Conservation (phyloP, 73 alveolate genomes). For the Durusdinium trenchii region DNA sequence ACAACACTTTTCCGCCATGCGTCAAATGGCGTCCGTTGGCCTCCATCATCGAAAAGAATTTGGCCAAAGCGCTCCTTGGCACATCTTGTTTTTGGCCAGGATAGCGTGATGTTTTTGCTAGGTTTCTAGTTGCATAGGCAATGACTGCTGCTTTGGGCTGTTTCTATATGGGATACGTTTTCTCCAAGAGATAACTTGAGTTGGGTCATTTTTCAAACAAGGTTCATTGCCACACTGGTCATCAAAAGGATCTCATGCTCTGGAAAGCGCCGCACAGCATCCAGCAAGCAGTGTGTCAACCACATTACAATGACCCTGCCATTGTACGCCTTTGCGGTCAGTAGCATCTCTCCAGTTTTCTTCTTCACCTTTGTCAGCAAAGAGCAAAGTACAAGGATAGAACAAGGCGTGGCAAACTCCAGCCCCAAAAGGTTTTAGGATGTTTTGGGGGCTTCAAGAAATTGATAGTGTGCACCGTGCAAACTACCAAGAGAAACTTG, state of each 20-base stretch:
- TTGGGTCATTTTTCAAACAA: background rate
- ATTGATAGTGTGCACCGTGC: background rate
- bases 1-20: background rate
- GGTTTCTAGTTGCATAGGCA: background rate
- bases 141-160: too few relatives aligned
- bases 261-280: background rate
- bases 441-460: too few relatives aligned
- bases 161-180: too few relatives aligned
- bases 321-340: conserved; percentile 26
- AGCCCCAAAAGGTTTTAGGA: too few relatives aligned
- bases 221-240: background rate
- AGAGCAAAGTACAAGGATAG: background rate
- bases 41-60: conserved; percentile 20
- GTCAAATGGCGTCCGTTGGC: background rate
- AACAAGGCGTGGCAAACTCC: too few relatives aligned
- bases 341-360: conserved; percentile 1
- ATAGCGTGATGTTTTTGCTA: background rate
- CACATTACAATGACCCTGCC: conserved; percentile 38
- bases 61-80: conserved; percentile 46
- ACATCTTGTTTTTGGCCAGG: too few relatives aligned
- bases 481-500: background rate
- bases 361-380: background rate
- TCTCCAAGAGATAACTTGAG: background rate
- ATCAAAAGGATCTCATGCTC: background rate
- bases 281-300: conserved; percentile 12